phyloP scores from a whole-genome alignment of 768 basidiomycete genomes.

The Boletus sp. region DNA sequence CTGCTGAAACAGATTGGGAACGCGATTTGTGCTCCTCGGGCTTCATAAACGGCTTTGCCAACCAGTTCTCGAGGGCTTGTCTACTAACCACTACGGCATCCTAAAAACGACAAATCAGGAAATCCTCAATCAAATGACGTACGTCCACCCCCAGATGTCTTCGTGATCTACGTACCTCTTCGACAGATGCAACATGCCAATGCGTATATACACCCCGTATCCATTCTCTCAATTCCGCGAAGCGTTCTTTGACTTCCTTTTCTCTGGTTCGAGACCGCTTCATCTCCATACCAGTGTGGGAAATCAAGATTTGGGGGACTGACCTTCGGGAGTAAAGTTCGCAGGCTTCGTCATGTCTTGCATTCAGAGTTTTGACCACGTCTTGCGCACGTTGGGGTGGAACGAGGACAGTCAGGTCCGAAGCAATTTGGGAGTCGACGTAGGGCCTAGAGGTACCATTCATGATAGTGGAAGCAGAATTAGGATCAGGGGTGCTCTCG shows the following conservation, averaged over 20 bases:
- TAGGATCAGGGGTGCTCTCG: slow-evolving; percentile 15
- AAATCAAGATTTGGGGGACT: slow-evolving; percentile 24
- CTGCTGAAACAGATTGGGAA: slow-evolving; percentile 14
- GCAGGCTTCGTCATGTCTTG: slow-evolving; percentile 51
- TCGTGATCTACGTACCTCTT: slow-evolving; percentile 42
- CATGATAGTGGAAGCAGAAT: slow-evolving; percentile 13
- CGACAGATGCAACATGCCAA: slow-evolving; percentile 52
- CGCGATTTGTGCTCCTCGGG: slow-evolving; percentile 19
- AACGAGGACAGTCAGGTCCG: slow-evolving; percentile 25
- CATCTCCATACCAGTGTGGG: slow-evolving; percentile 14
- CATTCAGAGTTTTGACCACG: slow-evolving; percentile 54
- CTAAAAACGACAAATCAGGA: slow-evolving; percentile 31
- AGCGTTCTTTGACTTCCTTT: slow-evolving; percentile 39
- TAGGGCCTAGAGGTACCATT: slow-evolving; percentile 20
- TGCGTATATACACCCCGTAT: slow-evolving; percentile 58
- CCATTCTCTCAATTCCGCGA: slow-evolving; percentile 47
- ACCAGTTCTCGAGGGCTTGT: slow-evolving; percentile 58
- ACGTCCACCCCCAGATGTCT: slow-evolving; percentile 3
- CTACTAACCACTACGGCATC: slow-evolving; percentile 59
- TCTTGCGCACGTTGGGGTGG: slow-evolving; percentile 57
- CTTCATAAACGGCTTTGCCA: slow-evolving; percentile 38
- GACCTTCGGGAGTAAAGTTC: slow-evolving; percentile 47
- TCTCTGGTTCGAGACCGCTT: slow-evolving; percentile 36
- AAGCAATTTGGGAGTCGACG: slow-evolving; percentile 5
- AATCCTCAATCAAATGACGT: slow-evolving; percentile 4